These are phyloP conservation scores for Amphicarpaea edgeworthii DNA, from an alignment of 306 rosid genomes.

Conservation along the genomic window DNA sequence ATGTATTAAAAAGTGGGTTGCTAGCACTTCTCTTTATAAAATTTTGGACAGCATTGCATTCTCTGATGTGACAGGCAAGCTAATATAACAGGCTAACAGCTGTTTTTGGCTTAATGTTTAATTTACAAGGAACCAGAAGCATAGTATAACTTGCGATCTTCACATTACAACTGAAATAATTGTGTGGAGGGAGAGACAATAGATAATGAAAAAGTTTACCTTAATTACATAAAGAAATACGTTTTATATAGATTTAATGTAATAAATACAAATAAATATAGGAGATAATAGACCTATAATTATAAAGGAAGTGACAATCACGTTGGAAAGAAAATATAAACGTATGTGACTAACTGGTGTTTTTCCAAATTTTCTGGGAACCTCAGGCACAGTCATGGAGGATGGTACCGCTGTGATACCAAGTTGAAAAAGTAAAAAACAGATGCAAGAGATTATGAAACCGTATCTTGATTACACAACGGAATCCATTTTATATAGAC, in stretches of 20 bases:
- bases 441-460: too few relatives aligned
- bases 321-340: too few relatives aligned
- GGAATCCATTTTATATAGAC: neutral
- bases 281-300: too few relatives aligned
- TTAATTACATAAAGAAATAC: too few relatives aligned
- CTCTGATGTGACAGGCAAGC: neutral
- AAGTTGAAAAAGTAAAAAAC: too few relatives aligned
- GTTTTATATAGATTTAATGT: too few relatives aligned
- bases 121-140: constrained; percentile 17
- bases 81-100: neutral
- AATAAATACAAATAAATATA: too few relatives aligned
- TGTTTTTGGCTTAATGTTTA: neutral
- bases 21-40: too few relatives aligned
- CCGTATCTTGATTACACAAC: neutral
- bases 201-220: too few relatives aligned
- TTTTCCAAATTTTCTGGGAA: neutral
- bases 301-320: neutral
- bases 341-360: neutral
- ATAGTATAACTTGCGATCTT: neutral
- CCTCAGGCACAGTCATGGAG: too few relatives aligned
- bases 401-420: neutral
- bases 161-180: constrained; percentile 30
- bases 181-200: neutral
- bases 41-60: too few relatives aligned
- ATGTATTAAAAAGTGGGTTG: too few relatives aligned